Percentiles rank a stretch among this genome's conserved stretches.
These are phyloP conservation scores for Aspergillus nomiae DNA, from an alignment of 2,329 filamentous ascomycete species.

Conservation along the genomic window DNA sequence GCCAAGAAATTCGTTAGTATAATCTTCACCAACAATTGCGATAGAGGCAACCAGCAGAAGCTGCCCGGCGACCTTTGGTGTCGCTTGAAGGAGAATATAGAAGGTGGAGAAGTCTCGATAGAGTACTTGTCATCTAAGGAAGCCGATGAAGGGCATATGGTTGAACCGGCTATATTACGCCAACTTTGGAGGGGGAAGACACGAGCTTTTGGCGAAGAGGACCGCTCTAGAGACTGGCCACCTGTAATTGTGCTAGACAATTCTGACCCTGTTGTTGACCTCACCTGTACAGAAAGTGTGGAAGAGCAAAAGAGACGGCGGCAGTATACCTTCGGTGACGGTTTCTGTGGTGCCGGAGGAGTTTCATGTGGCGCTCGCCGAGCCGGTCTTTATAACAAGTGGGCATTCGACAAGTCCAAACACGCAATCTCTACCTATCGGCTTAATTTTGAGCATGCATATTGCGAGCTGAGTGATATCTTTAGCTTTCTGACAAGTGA, in stretches of 20 bases:
- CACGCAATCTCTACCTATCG: conserved; percentile 61
- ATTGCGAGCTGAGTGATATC: conserved; percentile 45
- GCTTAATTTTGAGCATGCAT: conserved; percentile 55
- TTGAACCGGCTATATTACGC: conserved; percentile 25
- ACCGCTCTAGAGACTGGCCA: neutral
- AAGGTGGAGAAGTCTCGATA: conserved; percentile 27
- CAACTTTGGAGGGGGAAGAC: conserved; percentile 37
- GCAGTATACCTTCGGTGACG: conserved; percentile 69
- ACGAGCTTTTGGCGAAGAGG: conserved; percentile 29
- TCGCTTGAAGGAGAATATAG: conserved; percentile 31
- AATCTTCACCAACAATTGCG: conserved; percentile 56
- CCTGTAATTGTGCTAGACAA: conserved; percentile 17
- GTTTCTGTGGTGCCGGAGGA: conserved; percentile 63
- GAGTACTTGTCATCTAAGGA: conserved; percentile 34
- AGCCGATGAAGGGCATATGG: conserved; percentile 26
- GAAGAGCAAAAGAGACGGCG: conserved; percentile 25
- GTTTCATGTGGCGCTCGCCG: conserved; percentile 23
- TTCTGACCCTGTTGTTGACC: conserved; percentile 4
- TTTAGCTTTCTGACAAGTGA: conserved; percentile 45
- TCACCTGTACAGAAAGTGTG: neutral
- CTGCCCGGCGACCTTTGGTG: conserved; percentile 32
- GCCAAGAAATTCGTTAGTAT: conserved; percentile 50
- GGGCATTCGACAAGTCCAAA: conserved; percentile 65
- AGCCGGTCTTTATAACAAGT: conserved; percentile 61
- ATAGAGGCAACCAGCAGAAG: conserved; percentile 29